Percentiles rank a stretch among this genome's conserved stretches.
These are phyloP conservation scores for Globisporangium sylvaticum DNA, from an alignment of 352 stramenopile genomes.

Conservation along the genomic window DNA sequence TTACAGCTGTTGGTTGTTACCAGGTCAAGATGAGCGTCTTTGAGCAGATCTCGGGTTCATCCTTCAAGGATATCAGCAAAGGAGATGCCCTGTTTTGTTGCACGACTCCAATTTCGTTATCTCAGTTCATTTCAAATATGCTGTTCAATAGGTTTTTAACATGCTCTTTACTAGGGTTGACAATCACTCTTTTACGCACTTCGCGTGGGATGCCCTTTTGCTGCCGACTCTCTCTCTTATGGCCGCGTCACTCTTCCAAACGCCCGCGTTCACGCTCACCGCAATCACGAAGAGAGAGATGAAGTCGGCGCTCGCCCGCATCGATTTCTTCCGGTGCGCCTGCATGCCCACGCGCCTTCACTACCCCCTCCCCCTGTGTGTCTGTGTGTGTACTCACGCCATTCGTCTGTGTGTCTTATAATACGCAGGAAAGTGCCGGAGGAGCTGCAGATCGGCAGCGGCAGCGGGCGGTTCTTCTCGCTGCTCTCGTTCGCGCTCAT, in stretches of 20 bases:
- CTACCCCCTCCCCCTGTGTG: neutral
- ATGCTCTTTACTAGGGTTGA: neutral
- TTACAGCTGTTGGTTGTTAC: too few species aligned
- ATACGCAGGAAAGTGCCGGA: constrained; percentile 65
- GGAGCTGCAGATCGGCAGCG: constrained; percentile 61
- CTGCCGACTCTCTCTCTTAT: neutral
- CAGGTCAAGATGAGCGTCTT: too few species aligned
- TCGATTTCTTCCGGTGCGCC: constrained; percentile 20
- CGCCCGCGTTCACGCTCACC: neutral
- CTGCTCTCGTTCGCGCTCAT: constrained; percentile 60
- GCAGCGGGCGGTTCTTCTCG: constrained; percentile 61
- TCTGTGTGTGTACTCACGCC: neutral
- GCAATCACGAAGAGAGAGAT: neutral
- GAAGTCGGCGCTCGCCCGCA: constrained; percentile 13
- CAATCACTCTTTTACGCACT: neutral
- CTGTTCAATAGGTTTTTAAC: too few species aligned
- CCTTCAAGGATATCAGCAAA: too few species aligned
- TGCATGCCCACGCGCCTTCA: neutral
- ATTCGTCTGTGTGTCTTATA: neutral
- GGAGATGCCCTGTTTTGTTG: too few species aligned
- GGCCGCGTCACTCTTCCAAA: neutral
- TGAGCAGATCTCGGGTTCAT: too few species aligned
- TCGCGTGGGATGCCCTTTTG: neutral
- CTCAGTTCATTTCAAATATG: too few species aligned
- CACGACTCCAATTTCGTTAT: neutral